Evolutionary conservation across 345 rosid genomes (phyloP).

Genomic region (Mercurialis annua): DNA sequence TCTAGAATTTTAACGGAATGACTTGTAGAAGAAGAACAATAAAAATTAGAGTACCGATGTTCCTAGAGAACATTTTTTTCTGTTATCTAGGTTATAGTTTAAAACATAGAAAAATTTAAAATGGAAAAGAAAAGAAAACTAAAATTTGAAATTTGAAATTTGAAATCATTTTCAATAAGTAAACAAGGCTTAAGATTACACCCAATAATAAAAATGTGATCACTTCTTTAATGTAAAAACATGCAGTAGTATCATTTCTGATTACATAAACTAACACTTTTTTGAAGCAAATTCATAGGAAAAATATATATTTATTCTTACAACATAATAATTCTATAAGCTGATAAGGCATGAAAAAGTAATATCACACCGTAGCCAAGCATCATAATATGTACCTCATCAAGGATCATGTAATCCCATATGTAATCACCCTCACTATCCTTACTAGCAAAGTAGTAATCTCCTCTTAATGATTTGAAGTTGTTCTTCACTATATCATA

Average conservation of each 20-base stretch:
- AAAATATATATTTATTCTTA: background rate
- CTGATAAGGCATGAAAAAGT: background rate
- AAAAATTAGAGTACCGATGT: too few species aligned
- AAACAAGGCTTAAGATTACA: too few species aligned
- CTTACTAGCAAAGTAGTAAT: slow-evolving; percentile 41
- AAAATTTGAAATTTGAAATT: too few species aligned
- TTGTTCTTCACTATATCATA: slow-evolving; percentile 92
- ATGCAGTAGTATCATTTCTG: background rate
- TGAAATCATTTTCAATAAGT: too few species aligned
- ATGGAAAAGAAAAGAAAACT: too few species aligned
- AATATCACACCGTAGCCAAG: background rate
- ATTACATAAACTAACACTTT: background rate
- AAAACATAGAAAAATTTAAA: too few species aligned
- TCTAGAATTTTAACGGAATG: too few species aligned
- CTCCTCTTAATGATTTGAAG: slow-evolving; percentile 65
- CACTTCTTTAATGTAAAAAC: background rate
- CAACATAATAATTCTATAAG: background rate
- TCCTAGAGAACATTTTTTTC: too few species aligned
- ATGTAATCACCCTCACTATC: slow-evolving; percentile 47
- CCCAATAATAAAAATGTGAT: background rate
- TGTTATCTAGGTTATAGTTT: too few species aligned
- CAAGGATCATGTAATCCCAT: slow-evolving; percentile 98
- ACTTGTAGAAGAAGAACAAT: too few species aligned
- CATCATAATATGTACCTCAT: slow-evolving; percentile 57
- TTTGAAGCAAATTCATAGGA: slow-evolving; percentile 4